A percentile compares a stretch with the other conserved stretches of the same genome.
These are phyloP conservation scores for Penicilliopsis zonata DNA, from an alignment of 495 filamentous ascomycete species.

Conservation along the genomic window DNA sequence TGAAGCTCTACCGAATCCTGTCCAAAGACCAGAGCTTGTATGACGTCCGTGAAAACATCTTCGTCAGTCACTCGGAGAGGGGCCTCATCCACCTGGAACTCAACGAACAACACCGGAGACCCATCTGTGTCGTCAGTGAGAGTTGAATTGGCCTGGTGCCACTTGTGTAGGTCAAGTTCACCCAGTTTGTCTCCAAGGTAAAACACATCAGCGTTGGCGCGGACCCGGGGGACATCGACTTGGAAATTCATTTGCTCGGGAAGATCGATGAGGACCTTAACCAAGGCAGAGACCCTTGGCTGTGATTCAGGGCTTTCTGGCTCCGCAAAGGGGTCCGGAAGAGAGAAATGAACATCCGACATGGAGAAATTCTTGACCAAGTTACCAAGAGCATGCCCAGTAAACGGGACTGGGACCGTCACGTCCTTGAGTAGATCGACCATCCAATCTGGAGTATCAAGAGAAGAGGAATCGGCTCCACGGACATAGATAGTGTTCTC, in stretches of 20 bases:
- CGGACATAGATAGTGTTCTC: slow-evolving; percentile 69
- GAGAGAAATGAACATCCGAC: slow-evolving; percentile 66
- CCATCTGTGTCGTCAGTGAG: slow-evolving; percentile 42
- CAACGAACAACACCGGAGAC: slow-evolving; percentile 50
- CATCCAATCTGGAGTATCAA: slow-evolving; percentile 67
- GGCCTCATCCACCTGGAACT: slow-evolving; percentile 61
- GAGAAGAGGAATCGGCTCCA: slow-evolving; percentile 53
- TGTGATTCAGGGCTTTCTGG: slow-evolving; percentile 62
- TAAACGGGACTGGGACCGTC: slow-evolving; percentile 73
- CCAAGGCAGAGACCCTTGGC: slow-evolving; percentile 68
- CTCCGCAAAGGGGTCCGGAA: slow-evolving; percentile 67
- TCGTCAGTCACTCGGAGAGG: slow-evolving; percentile 72
- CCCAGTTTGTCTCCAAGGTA: slow-evolving; percentile 69
- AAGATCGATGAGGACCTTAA: slow-evolving; percentile 61
- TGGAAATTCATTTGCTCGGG: slow-evolving; percentile 79
- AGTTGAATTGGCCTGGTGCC: slow-evolving; percentile 78
- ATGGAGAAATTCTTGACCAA: slow-evolving; percentile 79
- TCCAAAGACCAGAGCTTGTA: slow-evolving; percentile 66
- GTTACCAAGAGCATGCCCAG: slow-evolving; percentile 65
- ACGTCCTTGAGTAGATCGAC: slow-evolving; percentile 66
- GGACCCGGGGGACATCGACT: slow-evolving; percentile 60
- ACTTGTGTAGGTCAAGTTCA: slow-evolving; percentile 59
- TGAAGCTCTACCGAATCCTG: slow-evolving; percentile 48
- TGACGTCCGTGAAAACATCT: slow-evolving; percentile 59
- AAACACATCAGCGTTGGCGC: slow-evolving; percentile 64